Evolutionary conservation across 169 alveolate genomes (phyloP).

Genomic region (Cryptosporidium bovis): DNA sequence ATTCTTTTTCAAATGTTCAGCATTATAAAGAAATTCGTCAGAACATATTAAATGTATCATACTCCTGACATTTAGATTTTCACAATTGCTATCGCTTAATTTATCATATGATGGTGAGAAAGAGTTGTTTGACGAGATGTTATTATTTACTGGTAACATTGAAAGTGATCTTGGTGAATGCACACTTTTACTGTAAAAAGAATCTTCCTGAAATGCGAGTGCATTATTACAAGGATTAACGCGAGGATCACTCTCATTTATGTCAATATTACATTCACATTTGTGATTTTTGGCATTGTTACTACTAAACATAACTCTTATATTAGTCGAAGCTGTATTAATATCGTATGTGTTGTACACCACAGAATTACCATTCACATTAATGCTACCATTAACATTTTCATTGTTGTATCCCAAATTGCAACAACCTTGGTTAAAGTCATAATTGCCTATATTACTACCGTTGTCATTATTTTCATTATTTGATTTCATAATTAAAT

Average conservation of each 20-base stretch:
- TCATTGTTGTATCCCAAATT: conserved; percentile 29
- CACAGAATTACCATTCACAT: background rate
- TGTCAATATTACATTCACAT: background rate
- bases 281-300: background rate
- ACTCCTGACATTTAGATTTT: conserved; percentile 1
- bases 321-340: conserved; percentile 12
- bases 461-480: conserved; percentile 17
- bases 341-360: background rate
- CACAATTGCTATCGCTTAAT: background rate
- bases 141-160: background rate
- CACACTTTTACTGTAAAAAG: conserved; percentile 36
- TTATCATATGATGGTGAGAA: conserved; percentile 1
- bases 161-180: conserved; percentile 47
- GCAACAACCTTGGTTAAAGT: conserved; percentile 4
- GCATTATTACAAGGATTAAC: background rate
- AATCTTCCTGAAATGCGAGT: background rate
- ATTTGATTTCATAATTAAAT: conserved; percentile 26
- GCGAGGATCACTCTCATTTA: background rate
- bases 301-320: conserved; percentile 19
- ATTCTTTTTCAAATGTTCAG: conserved; percentile 19
- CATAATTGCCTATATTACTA: background rate
- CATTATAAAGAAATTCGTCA: conserved; percentile 44
- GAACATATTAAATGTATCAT: conserved; percentile 49
- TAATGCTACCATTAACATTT: background rate
- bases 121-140: conserved; percentile 10